phyloP scores from a whole-genome alignment of 2,329 filamentous ascomycete genomes.

The Sporothrix globosa region DNA sequence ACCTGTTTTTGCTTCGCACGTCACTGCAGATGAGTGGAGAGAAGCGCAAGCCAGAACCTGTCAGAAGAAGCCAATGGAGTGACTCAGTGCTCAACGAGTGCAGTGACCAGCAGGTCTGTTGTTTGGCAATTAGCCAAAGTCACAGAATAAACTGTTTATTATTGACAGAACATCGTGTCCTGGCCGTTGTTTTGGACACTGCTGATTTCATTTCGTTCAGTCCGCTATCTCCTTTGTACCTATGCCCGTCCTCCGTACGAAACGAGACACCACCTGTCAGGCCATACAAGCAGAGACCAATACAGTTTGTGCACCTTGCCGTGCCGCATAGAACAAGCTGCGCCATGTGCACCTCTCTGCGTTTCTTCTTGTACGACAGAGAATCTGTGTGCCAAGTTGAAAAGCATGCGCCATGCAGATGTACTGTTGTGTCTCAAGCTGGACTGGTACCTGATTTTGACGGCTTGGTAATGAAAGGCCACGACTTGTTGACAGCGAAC shows the following conservation, averaged over 20 bases:
- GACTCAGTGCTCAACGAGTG: too few relatives aligned
- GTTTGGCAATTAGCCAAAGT: too few relatives aligned
- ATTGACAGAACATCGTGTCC: too few relatives aligned
- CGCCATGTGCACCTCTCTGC: background rate
- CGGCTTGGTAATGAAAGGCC: background rate
- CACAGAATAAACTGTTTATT: too few relatives aligned
- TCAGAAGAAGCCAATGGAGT: background rate
- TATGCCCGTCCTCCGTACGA: too few relatives aligned
- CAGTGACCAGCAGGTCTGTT: too few relatives aligned
- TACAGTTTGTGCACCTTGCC: constrained; percentile 4
- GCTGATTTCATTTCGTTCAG: too few relatives aligned
- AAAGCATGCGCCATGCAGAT: too few relatives aligned
- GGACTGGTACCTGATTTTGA: background rate
- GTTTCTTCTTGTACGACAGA: background rate
- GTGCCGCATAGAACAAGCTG: background rate
- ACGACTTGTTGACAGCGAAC: background rate
- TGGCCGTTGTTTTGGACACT: too few relatives aligned
- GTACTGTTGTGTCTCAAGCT: background rate
- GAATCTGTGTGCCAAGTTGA: background rate
- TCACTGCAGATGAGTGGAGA: constrained; percentile 17
- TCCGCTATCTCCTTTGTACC: too few relatives aligned
- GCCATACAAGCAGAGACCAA: background rate
- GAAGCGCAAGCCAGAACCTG: too few relatives aligned
- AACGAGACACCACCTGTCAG: too few relatives aligned
- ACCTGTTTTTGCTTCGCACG: background rate